These are phyloP conservation scores for Tieghemostelium lacteum DNA, from an alignment of 78 protist species.

Conservation along the genomic window DNA sequence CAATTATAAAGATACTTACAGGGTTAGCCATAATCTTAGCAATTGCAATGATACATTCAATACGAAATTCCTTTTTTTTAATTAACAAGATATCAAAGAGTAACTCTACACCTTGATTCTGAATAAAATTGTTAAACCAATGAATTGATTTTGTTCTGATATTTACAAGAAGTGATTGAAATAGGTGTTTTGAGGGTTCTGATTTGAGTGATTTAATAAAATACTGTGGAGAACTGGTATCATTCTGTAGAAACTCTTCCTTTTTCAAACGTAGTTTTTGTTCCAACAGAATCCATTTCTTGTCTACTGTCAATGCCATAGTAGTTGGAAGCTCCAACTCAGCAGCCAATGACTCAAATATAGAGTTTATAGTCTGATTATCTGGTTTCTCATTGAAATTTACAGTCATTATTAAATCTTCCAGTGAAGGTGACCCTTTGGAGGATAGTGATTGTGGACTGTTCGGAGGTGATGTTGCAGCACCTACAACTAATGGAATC, in stretches of 20 bases:
- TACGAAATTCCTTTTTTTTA: conserved; percentile 45
- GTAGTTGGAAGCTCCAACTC: conserved; percentile 27
- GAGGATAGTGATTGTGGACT: background rate
- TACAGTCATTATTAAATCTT: background rate
- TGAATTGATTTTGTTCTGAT: conserved; percentile 32
- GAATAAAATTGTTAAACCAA: conserved; percentile 40
- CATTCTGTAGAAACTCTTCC: conserved; percentile 7
- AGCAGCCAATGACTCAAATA: conserved; percentile 48
- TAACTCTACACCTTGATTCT: conserved; percentile 33
- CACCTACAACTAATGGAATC: background rate
- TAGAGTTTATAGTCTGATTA: conserved; percentile 29
- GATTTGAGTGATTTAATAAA: conserved; percentile 31
- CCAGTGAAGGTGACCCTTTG: background rate
- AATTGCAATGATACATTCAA: conserved; percentile 46
- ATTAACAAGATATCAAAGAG: conserved; percentile 8
- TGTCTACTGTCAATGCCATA: background rate
- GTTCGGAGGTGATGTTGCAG: background rate
- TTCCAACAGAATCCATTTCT: conserved; percentile 54
- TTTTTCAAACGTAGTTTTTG: conserved; percentile 44
- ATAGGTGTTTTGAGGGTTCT: conserved; percentile 11
- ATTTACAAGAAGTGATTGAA: conserved; percentile 23
- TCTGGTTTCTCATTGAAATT: conserved; percentile 30
- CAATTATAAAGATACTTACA: background rate
- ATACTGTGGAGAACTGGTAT: conserved; percentile 22
- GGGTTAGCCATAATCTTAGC: conserved; percentile 51